Conservation (phyloP, 345 rosid genomes). For the Populus pruinosa region DNA sequence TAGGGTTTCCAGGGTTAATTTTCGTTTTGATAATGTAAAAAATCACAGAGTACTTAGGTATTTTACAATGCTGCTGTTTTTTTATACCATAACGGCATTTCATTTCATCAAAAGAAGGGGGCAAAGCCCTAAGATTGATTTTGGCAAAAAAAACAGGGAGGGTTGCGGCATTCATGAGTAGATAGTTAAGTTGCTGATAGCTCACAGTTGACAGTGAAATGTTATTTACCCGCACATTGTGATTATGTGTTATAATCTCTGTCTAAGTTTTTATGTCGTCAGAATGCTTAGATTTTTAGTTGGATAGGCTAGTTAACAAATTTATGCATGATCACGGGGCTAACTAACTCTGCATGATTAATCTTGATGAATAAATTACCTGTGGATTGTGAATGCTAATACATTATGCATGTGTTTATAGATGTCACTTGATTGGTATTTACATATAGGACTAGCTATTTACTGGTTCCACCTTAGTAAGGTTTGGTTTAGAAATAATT, state of each 20-base stretch:
- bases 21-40: not conserved
- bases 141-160: not conserved
- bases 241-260: not conserved
- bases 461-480: too few relatives aligned
- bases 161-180: not conserved
- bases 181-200: not conserved
- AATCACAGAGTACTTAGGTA: not conserved
- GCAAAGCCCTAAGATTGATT: not conserved
- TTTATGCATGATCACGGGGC: not conserved
- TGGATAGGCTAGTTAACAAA: not conserved
- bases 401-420: not conserved
- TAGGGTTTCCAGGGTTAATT: not conserved
- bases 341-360: not conserved
- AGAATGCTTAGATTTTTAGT: not conserved
- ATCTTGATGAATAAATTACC: not conserved
- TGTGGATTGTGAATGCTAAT: not conserved
- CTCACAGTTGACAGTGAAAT: not conserved
- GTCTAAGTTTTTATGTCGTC: not conserved
- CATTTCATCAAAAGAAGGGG: not conserved
- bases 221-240: not conserved
- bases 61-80: not conserved
- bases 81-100: not conserved
- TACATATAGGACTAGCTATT: not conserved
- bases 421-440: not conserved
- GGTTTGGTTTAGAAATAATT: not conserved